Conservation (phyloP, 257 asterid genomes). For the Buddleja alternifolia region DNA sequence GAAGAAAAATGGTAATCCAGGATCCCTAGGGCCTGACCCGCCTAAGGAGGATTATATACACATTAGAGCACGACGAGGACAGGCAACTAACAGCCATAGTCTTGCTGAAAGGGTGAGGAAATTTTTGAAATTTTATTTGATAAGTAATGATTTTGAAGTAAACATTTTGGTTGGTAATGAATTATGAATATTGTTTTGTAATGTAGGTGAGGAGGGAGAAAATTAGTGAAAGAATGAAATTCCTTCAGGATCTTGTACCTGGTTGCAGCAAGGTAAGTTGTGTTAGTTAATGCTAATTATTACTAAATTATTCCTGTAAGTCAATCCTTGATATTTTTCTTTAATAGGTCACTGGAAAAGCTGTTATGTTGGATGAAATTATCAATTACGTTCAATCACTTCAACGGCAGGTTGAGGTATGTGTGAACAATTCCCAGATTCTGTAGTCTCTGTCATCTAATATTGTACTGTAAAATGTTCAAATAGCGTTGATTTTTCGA, state of each 20-base stretch:
- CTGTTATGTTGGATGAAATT: constrained; percentile 72
- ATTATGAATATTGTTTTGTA: constrained; percentile 15
- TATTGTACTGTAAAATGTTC: no score
- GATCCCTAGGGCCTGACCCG: constrained; percentile 64
- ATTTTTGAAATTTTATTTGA: neutral
- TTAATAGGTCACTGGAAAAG: constrained; percentile 65
- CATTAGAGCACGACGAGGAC: constrained; percentile 76
- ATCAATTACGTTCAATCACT: constrained; percentile 65
- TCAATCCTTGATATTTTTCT: constrained; percentile 13
- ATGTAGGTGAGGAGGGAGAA: constrained; percentile 81
- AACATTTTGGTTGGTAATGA: neutral
- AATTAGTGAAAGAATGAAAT: constrained; percentile 89
- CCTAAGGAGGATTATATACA: constrained; percentile 71
- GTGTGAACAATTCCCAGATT: constrained; percentile 30
- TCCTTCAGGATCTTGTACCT: constrained; percentile 90
- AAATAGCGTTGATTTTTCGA: neutral
- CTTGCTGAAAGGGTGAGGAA: constrained; percentile 88
- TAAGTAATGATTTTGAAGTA: neutral
- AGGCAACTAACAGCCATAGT: constrained; percentile 89
- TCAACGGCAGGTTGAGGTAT: constrained; percentile 84
- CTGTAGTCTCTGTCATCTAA: no score
- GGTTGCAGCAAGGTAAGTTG: constrained; percentile 81
- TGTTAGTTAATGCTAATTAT: constrained; percentile 17
- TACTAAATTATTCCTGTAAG: neutral
- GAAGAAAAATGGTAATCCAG: constrained; percentile 53